These are phyloP conservation scores for Misopates orontium DNA, from an alignment of 257 asterid genomes.

Conservation along the genomic window DNA sequence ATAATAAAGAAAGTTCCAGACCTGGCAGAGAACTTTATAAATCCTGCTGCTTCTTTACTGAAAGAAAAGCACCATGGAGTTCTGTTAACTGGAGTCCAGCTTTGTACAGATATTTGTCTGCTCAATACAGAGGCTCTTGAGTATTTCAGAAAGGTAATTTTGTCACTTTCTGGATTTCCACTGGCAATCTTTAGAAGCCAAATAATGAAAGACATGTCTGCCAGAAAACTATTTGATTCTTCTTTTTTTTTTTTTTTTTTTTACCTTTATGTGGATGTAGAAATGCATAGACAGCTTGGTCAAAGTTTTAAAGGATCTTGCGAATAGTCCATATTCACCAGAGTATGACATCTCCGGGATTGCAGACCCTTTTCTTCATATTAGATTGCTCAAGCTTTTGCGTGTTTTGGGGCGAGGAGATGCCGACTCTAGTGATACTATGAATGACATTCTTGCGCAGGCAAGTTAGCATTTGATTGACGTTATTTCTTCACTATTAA, in stretches of 20 bases:
- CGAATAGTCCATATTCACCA: conserved; percentile 94
- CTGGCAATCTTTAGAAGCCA: conserved; percentile 21
- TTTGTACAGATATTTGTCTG: conserved; percentile 81
- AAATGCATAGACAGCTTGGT: conserved; percentile 91
- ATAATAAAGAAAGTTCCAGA: conserved; percentile 97
- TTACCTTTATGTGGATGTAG: conserved; percentile 42
- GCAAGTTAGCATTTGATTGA: conserved; percentile 32
- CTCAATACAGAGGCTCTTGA: conserved; percentile 88
- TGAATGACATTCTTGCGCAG: conserved; percentile 99
- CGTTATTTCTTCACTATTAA: no score
- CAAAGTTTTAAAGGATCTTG: conserved; percentile 76
- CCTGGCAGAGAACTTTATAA: conserved; percentile 87
- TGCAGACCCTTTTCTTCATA: conserved; percentile 91
- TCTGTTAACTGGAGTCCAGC: conserved; percentile 88
- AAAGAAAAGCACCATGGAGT: conserved; percentile 99
- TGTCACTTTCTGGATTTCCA: conserved; percentile 10
- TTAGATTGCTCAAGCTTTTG: conserved; percentile 80
- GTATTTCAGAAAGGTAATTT: conserved; percentile 73
- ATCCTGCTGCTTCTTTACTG: conserved; percentile 73
- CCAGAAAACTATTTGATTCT: conserved; percentile 13
- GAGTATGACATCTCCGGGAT: conserved; percentile 95
- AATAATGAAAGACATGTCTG: conserved; percentile 19
- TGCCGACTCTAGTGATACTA: conserved; percentile 90
- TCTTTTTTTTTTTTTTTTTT: conserved; percentile 5
- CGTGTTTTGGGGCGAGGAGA: conserved; percentile 87